Percentiles rank a stretch among this genome's conserved stretches.
These are phyloP conservation scores for Candida insectorum DNA, from an alignment of 805 yeast species.

Conservation along the genomic window DNA sequence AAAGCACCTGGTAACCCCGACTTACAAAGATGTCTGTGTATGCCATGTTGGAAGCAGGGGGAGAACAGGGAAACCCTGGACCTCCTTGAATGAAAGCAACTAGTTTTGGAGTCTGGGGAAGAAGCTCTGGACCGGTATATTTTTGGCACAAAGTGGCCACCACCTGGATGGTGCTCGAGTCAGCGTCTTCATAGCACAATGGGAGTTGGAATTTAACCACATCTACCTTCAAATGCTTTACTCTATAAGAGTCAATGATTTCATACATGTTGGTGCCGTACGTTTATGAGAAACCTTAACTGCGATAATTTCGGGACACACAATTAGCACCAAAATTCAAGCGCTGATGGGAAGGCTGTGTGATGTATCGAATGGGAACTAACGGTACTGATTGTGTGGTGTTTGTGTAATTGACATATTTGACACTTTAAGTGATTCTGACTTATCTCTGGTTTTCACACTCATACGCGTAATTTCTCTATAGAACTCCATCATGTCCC, in stretches of 20 bases:
- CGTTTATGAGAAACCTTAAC: not conserved
- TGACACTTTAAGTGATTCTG: too few relatives aligned
- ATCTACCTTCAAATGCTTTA: conserved; percentile 18
- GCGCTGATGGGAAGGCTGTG: too few relatives aligned
- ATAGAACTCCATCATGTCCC: conserved; percentile 19
- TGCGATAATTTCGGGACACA: too few relatives aligned
- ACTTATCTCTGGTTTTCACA: too few relatives aligned
- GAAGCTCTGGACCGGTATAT: conserved; percentile 14
- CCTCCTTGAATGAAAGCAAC: conserved; percentile 51
- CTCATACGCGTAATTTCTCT: too few relatives aligned
- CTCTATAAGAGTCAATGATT: conserved; percentile 20
- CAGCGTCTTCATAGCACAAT: conserved; percentile 13
- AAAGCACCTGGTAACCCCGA: conserved; percentile 42
- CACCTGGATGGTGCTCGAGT: conserved; percentile 15
- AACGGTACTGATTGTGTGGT: too few relatives aligned
- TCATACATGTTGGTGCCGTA: conserved; percentile 3
- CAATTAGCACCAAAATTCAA: too few relatives aligned
- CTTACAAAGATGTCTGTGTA: conserved; percentile 21
- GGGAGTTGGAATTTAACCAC: conserved; percentile 22
- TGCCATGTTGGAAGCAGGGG: conserved; percentile 35
- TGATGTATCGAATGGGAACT: too few relatives aligned
- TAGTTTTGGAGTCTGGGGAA: conserved; percentile 32
- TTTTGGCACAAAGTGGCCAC: conserved; percentile 34
- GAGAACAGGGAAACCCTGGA: conserved; percentile 48
- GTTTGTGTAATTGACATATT: too few relatives aligned